Conservation (phyloP, 176 grass and related monocot genomes). For the Musa schizocarpa region DNA sequence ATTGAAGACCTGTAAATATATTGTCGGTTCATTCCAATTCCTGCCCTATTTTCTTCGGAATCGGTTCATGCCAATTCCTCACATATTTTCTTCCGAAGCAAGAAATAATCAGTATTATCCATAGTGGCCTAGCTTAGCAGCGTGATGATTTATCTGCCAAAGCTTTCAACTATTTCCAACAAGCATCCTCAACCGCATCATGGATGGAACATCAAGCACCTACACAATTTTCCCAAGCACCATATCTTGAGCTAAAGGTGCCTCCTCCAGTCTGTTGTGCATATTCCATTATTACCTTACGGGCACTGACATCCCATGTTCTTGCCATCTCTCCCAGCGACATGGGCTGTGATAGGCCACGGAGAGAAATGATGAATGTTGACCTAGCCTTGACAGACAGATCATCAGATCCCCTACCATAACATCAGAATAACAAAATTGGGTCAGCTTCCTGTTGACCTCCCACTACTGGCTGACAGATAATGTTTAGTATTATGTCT, state of each 20-base stretch:
- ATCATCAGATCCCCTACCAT: constrained; percentile 57
- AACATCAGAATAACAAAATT: constrained; percentile 2
- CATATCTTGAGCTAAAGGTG: constrained; percentile 83
- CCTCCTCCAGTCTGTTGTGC: constrained; percentile 78
- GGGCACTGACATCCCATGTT: constrained; percentile 73
- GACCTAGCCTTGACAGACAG: constrained; percentile 64
- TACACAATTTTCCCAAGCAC: constrained; percentile 64
- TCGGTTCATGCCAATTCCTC: too few relatives aligned
- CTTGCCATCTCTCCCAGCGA: constrained; percentile 76
- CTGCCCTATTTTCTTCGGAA: too few relatives aligned
- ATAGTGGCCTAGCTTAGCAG: background rate
- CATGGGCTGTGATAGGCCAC: constrained; percentile 64
- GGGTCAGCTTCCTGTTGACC: background rate
- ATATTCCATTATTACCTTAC: constrained; percentile 70
- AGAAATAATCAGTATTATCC: background rate
- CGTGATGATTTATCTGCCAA: background rate
- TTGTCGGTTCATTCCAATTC: too few relatives aligned
- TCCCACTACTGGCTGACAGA: background rate
- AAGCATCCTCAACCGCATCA: background rate
- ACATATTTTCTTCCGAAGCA: background rate
- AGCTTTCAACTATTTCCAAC: background rate
- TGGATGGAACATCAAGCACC: constrained; percentile 29
- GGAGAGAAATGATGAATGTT: constrained; percentile 58
- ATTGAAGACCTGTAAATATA: too few relatives aligned
- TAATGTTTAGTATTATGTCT: background rate